phyloP scores from a whole-genome alignment of 164 flowering plant genomes.

The Berberis vulgaris region DNA sequence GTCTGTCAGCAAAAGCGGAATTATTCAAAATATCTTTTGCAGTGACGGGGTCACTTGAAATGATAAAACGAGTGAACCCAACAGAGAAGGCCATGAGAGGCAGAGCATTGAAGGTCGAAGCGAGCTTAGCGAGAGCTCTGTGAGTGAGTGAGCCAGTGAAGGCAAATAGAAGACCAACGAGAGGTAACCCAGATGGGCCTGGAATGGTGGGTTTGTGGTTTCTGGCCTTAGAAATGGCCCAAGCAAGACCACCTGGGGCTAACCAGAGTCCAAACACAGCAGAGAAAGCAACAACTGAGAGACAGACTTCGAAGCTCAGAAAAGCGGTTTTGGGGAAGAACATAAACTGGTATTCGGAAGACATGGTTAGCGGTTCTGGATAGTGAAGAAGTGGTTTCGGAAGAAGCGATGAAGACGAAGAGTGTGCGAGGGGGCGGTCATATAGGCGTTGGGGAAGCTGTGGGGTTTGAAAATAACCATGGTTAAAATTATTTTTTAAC shows the following conservation, averaged over 20 bases:
- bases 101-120: constrained; percentile 13
- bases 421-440: constrained; percentile 7
- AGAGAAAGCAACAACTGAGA: constrained; percentile 17
- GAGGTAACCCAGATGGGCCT: constrained; percentile 60
- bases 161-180: constrained; percentile 35
- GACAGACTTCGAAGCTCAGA: constrained; percentile 14
- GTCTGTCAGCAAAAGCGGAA: constrained; percentile 50
- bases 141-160: constrained; percentile 35
- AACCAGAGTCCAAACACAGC: constrained; percentile 32
- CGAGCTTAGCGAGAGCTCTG: constrained; percentile 24
- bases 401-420: constrained; percentile 4
- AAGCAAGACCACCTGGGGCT: constrained; percentile 64
- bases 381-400: neutral
- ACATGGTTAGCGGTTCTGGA: neutral
- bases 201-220: constrained; percentile 26
- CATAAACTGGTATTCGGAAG: constrained; percentile 1
- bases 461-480: neutral
- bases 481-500: neutral
- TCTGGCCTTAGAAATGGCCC: constrained; percentile 38
- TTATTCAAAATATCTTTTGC: constrained; percentile 45
- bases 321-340: constrained; percentile 11
- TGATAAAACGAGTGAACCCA: constrained; percentile 43
- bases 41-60: constrained; percentile 35
- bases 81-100: constrained; percentile 46
- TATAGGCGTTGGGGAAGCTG: neutral